phyloP scores from a whole-genome alignment of 2,329 filamentous ascomycete species.

The Niveomyces coronatus region DNA sequence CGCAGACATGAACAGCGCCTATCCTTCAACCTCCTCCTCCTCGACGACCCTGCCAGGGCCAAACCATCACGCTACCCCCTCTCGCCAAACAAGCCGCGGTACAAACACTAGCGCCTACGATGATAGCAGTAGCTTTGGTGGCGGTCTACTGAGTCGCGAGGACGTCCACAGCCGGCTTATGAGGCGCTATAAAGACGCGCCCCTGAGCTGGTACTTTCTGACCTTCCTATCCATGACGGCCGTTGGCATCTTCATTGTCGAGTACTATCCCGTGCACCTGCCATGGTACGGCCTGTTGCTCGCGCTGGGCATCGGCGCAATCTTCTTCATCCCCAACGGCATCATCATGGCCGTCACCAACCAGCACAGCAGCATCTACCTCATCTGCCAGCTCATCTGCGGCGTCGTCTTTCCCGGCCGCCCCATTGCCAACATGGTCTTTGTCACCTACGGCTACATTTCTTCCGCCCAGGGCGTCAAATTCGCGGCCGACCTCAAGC shows the following conservation, averaged over 20 bases:
- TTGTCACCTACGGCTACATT: conserved; percentile 85
- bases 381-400: conserved; percentile 78
- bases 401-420: conserved; percentile 74
- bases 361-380: conserved; percentile 76
- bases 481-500: conserved; percentile 77
- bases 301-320: conserved; percentile 63
- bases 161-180: conserved; percentile 81
- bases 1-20: conserved; percentile 10
- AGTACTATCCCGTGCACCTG: conserved; percentile 73
- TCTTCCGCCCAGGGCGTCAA: conserved; percentile 83
- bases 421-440: conserved; percentile 87
- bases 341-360: conserved; percentile 93
- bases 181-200: conserved; percentile 72
- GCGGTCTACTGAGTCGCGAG: conserved; percentile 56
- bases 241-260: conserved; percentile 73
- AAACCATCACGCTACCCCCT: conserved; percentile 7
- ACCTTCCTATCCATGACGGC: conserved; percentile 68
- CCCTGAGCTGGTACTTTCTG: conserved; percentile 68
- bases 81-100: conserved; percentile 13
- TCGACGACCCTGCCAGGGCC: conserved; percentile 10
- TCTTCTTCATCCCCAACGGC: conserved; percentile 83
- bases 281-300: conserved; percentile 81
- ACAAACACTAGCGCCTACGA: no score
- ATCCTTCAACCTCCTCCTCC: conserved; percentile 8
- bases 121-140: no score